Percentiles rank a stretch among this genome's conserved stretches.
Evolutionary conservation across 352 stramenopile species (phyloP).

Genomic region (Globisporangium camurandrum): DNA sequence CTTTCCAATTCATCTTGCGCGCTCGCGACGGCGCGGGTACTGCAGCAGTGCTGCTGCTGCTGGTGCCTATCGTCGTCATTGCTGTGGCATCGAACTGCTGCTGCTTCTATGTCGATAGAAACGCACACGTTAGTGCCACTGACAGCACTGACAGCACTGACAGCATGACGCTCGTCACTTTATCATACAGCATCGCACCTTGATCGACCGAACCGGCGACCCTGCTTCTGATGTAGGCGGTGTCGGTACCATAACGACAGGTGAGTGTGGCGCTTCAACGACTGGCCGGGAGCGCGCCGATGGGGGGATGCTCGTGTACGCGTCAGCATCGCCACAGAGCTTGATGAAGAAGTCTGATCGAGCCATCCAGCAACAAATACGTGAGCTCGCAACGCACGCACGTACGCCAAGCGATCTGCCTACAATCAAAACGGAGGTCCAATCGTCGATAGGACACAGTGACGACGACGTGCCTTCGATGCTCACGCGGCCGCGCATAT

Average conservation of each 20-base stretch:
- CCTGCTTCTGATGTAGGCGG: constrained; percentile 1
- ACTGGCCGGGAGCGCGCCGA: constrained; percentile 8
- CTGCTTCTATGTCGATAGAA: no score
- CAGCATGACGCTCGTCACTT: no score
- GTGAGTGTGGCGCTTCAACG: neutral
- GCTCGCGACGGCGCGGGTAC: constrained; percentile 25
- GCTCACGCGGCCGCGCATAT: constrained; percentile 40
- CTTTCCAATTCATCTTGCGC: constrained; percentile 57
- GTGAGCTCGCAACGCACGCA: neutral
- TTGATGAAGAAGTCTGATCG: constrained; percentile 69
- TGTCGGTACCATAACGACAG: constrained; percentile 2
- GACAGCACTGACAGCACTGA: no score
- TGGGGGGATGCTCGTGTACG: constrained; percentile 28
- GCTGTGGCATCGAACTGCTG: no score
- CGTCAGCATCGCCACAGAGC: constrained; percentile 54
- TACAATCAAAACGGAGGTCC: neutral
- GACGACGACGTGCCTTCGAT: constrained; percentile 49
- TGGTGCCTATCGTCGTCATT: no score
- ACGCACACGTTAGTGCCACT: no score
- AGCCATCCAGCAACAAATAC: neutral
- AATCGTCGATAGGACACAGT: neutral
- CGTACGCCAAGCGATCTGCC: no score
- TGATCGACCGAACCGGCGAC: constrained; percentile 1
- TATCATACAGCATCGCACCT: no score
- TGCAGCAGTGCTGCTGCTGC: no score